Base-by-base conservation (phyloP, 2,329 filamentous ascomycete species). In the Drechslera avenae region DNA sequence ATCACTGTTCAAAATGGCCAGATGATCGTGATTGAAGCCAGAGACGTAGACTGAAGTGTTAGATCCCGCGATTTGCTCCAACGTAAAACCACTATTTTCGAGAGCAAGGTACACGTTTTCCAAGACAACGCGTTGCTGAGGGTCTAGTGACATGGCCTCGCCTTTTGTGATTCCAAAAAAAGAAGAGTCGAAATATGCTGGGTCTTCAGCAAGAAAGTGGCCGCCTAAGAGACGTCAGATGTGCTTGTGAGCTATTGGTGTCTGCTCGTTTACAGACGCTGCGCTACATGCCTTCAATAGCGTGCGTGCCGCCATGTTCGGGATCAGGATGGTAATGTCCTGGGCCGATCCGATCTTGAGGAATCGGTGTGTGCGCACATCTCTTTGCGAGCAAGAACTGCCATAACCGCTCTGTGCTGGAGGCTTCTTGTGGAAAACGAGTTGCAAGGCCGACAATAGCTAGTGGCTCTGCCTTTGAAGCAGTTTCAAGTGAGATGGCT, bases 91-190 rank as follows among this genome's bases (percentile, higher is more conserved):
- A 33, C 56, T 68, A 50, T 62, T 70, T 42, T 76, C 73, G 0
- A 82, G 52, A 1, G 73, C 70, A 50, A 75, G 69, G 28, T 64
- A 71, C 2, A 55, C 54, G 0, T 50, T 45, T 36, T 70, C 67
- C 3, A 71, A 55, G 12, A 60, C 56, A 45, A 48, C 46, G 73
- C 3, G 71, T 75, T n/a, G 35, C 69, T 26, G 52, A 64, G 34
- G 32, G 36, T 69, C 64, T 42, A 68, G 26, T 30, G 54, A 54
- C 4, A 46, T 57, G 3, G 68, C 67, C 30, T 73, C 70, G 14
- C 60, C 51, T 4, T 56, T 47, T 0, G 56, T 66, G 30, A 71
- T 62, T 17, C 60, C 59, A 43, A 72, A 72, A 37, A 73, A 72
- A 0, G 60, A 54, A 1, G 63, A 62, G 37, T 73, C 70, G 21